phyloP scores from a whole-genome alignment of 176 grass and related monocot species.

The Melocanna baccifera region DNA sequence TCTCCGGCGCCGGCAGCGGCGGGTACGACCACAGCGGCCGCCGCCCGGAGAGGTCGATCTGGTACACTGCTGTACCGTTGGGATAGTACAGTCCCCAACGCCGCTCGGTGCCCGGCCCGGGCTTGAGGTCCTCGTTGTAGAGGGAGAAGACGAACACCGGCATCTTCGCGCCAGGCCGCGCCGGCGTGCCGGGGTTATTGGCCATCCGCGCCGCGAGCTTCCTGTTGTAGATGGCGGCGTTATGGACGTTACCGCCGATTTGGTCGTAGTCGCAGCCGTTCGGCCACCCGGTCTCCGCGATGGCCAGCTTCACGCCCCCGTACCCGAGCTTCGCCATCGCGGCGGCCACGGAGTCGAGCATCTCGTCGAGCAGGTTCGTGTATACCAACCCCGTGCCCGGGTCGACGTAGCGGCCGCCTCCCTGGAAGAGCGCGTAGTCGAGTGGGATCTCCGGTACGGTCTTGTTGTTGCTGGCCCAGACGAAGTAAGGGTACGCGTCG shows the following conservation, averaged over 20 bases:
- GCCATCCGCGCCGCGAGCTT: conserved; percentile 57
- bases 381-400: conserved; percentile 48
- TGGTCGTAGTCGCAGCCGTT: conserved; percentile 73
- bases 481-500: conserved; percentile 83
- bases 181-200: conserved; percentile 53
- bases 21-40: conserved; percentile 48
- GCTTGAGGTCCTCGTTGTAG: conserved; percentile 87
- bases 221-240: conserved; percentile 73
- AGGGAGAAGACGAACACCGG: conserved; percentile 83
- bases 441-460: conserved; percentile 34
- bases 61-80: conserved; percentile 50
- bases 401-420: conserved; percentile 47
- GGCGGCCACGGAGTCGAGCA: conserved; percentile 63
- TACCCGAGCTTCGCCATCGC: conserved; percentile 73
- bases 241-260: conserved; percentile 58
- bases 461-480: conserved; percentile 46
- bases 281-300: conserved; percentile 89
- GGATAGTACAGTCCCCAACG: conserved; percentile 82
- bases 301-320: conserved; percentile 51
- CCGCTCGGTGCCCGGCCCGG: conserved; percentile 60
- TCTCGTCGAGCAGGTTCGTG: conserved; percentile 88
- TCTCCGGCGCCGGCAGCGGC: conserved; percentile 47
- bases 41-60: conserved; percentile 56
- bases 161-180: conserved; percentile 49
- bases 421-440: conserved; percentile 59